Evolutionary conservation across 257 asterid genomes (phyloP).

Genomic region (Solanum appendiculatum): DNA sequence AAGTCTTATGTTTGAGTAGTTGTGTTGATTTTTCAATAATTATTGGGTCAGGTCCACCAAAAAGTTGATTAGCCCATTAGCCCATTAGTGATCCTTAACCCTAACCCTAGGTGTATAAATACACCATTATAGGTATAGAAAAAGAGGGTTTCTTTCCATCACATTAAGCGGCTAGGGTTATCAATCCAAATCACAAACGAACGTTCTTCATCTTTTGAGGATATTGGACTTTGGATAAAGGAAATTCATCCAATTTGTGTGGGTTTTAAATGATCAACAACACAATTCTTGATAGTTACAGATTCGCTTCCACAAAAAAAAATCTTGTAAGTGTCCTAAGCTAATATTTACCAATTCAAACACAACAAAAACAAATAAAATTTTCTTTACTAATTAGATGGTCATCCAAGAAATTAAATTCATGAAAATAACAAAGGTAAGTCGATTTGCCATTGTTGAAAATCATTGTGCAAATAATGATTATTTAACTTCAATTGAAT

Average conservation of each 20-base stretch:
- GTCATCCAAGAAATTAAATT: not conserved
- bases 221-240: not conserved
- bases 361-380: not conserved
- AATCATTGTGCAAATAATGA: not conserved
- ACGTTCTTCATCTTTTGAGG: not conserved
- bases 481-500: not conserved
- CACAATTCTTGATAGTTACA: not conserved
- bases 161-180: not conserved
- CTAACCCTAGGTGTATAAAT: not conserved
- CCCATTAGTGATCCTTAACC: not conserved
- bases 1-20: not conserved
- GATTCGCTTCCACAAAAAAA: not conserved
- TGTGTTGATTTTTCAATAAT: not conserved
- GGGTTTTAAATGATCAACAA: not conserved
- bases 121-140: not conserved
- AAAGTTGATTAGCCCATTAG: not conserved
- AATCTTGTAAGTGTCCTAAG: not conserved
- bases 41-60: not conserved
- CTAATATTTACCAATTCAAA: not conserved
- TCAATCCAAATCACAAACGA: not conserved
- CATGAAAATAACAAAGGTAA: not conserved
- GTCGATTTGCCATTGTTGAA: not conserved
- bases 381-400: not conserved
- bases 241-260: not conserved
- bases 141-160: not conserved